Evolutionary conservation across 306 rosid species (phyloP).

Genomic region (Rosa persica): DNA sequence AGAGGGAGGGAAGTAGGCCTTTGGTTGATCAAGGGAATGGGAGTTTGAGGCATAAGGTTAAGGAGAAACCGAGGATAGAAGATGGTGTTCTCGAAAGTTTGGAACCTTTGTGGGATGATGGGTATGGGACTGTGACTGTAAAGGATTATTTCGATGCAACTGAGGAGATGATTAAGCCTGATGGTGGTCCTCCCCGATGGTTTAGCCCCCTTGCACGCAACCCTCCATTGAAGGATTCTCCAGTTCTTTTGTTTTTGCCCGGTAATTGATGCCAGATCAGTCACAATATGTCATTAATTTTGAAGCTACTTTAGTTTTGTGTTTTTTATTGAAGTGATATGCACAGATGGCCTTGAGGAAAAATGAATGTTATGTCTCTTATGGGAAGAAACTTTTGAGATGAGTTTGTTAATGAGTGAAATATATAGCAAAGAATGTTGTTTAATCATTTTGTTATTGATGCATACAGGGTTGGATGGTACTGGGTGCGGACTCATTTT

Average conservation of each 20-base stretch:
- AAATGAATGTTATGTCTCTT: background rate
- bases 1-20: slow-evolving; percentile 33
- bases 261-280: slow-evolving; percentile 45
- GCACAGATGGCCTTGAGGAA: background rate
- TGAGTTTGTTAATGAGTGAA: background rate
- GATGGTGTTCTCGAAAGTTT: slow-evolving; percentile 34
- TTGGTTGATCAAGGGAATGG: slow-evolving; percentile 37
- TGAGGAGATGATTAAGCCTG: slow-evolving; percentile 47
- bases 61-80: slow-evolving; percentile 17
- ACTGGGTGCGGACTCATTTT: slow-evolving; percentile 85
- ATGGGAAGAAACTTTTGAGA: background rate
- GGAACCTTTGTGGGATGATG: slow-evolving; percentile 78
- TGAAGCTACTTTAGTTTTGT: background rate
- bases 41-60: slow-evolving; percentile 20
- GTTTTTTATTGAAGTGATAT: background rate
- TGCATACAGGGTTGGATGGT: slow-evolving; percentile 75
- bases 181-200: slow-evolving; percentile 95
- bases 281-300: background rate
- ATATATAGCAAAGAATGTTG: slow-evolving; percentile 11
- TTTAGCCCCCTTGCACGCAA: slow-evolving; percentile 64
- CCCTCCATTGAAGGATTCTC: slow-evolving; percentile 53
- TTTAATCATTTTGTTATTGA: slow-evolving; percentile 24
- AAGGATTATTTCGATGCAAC: slow-evolving; percentile 64
- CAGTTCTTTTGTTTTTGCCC: slow-evolving; percentile 71
- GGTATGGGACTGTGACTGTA: slow-evolving; percentile 70